phyloP scores from a whole-genome alignment of 1,284 basidiomycete genomes.

The Tranzscheliella williamsii region DNA sequence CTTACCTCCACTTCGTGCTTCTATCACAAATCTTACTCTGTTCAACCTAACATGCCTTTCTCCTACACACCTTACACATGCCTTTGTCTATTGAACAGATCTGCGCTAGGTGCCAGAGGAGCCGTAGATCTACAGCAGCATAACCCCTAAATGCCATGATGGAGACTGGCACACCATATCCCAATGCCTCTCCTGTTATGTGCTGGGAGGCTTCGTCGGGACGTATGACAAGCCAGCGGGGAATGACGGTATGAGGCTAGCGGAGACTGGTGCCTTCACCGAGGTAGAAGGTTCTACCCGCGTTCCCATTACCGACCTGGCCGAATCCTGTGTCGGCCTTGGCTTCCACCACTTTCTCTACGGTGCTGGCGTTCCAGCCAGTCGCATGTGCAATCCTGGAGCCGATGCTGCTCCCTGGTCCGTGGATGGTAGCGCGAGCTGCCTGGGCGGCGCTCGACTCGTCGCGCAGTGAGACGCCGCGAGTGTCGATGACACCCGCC shows the following conservation, averaged over 20 bases:
- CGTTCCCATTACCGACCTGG: conserved; percentile 16
- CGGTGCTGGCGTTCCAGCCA: conserved; percentile 20
- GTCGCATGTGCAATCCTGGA: conserved; percentile 18
- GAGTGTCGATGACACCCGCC: conserved; percentile 35
- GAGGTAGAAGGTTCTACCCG: conserved; percentile 31
- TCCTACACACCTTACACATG: no score
- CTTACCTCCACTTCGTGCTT: no score
- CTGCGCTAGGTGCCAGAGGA: no score
- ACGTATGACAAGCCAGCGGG: no score
- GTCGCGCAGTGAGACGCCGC: conserved; percentile 25
- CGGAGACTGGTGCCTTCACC: conserved; percentile 39
- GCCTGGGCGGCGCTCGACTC: conserved; percentile 2
- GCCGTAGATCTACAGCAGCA: no score
- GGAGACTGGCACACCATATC: no score
- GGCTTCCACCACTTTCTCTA: conserved; percentile 23
- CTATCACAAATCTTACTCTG: no score
- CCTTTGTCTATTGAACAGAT: no score
- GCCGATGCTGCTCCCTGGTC: conserved; percentile 28
- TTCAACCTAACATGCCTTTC: no score
- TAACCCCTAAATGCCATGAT: no score
- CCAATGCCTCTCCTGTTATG: no score
- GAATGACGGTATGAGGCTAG: conserved; percentile 4
- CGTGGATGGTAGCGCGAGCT: conserved; percentile 5
- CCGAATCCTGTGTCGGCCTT: conserved; percentile 25
- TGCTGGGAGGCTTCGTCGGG: no score